These are phyloP conservation scores for Colletotrichum musae DNA, from an alignment of 2,329 filamentous ascomycete species.

Conservation along the genomic window DNA sequence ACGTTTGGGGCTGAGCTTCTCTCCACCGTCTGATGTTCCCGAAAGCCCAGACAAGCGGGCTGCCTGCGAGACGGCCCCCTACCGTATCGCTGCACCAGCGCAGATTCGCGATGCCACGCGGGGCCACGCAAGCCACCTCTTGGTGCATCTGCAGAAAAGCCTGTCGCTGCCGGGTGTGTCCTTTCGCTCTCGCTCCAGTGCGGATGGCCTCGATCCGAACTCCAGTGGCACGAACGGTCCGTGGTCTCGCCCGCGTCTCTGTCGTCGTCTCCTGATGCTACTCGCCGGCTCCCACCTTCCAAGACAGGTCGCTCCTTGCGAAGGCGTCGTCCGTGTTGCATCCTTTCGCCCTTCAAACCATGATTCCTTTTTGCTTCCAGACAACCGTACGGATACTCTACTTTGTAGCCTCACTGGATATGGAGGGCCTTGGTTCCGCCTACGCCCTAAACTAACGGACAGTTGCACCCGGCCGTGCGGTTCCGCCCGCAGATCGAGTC, in stretches of 20 bases:
- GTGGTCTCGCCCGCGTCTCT: slow-evolving; percentile 12
- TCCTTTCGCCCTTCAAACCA: background rate
- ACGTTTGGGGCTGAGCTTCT: slow-evolving; percentile 39
- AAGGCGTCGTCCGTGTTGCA: background rate
- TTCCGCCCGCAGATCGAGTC: slow-evolving; percentile 22
- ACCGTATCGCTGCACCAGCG: background rate
- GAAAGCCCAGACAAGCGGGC: slow-evolving; percentile 26
- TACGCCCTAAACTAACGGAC: too few species aligned
- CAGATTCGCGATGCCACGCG: background rate
- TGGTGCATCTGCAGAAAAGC: slow-evolving; percentile 8
- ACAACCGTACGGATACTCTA: background rate
- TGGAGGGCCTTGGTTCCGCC: background rate
- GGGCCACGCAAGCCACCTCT: slow-evolving; percentile 32
- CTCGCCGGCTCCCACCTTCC: background rate
- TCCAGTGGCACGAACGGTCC: background rate
- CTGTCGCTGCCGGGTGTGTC: background rate
- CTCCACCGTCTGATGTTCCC: slow-evolving; percentile 26
- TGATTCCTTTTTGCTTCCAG: slow-evolving; percentile 1
- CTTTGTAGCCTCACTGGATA: background rate
- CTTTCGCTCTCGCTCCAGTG: slow-evolving; percentile 3
- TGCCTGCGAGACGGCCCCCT: background rate
- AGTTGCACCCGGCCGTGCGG: slow-evolving; percentile 15
- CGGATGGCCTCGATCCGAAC: slow-evolving; percentile 29
- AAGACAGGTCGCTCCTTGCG: background rate
- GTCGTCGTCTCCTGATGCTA: slow-evolving; percentile 7